Evolutionary conservation across 768 basidiomycete genomes (phyloP).

Genomic region (Auriculariales sp.): DNA sequence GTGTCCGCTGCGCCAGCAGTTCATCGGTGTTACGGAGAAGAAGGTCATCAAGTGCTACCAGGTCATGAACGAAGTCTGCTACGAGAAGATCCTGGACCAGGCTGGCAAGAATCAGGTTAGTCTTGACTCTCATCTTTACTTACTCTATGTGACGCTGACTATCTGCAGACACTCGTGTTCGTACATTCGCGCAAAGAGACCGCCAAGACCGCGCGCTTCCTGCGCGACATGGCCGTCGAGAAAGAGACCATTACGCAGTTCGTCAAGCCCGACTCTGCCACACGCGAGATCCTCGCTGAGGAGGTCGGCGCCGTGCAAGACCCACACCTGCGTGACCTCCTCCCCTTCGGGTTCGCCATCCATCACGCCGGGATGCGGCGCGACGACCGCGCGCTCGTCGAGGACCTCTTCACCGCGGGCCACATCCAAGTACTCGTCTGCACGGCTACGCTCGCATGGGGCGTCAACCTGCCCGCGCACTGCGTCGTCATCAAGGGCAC

Average conservation of each 20-base stretch:
- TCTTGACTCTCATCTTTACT: conserved; percentile 32
- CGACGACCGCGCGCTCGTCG: conserved; percentile 81
- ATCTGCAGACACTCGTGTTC: conserved; percentile 89
- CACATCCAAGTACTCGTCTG: conserved; percentile 89
- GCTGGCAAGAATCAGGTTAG: conserved; percentile 47
- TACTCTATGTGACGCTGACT: conserved; percentile 21
- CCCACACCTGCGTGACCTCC: conserved; percentile 65
- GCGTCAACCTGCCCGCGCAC: conserved; percentile 95
- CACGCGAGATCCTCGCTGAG: conserved; percentile 74
- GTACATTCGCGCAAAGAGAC: conserved; percentile 99
- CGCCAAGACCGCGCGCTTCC: conserved; percentile 87
- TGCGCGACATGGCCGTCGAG: conserved; percentile 90
- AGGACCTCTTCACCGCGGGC: conserved; percentile 87
- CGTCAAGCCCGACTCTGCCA: conserved; percentile 84
- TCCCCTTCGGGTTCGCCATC: conserved; percentile 95
- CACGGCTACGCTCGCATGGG: conserved; percentile 98
- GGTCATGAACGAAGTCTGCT: conserved; percentile 97
- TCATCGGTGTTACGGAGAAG: conserved; percentile 96
- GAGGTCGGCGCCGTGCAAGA: conserved; percentile 79
- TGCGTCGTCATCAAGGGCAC: conserved; percentile 99
- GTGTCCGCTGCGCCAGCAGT: conserved; percentile 90
- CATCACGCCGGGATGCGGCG: conserved; percentile 96
- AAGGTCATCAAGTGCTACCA: conserved; percentile 98
- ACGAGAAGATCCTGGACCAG: conserved; percentile 95
- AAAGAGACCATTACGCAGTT: conserved; percentile 95